These are phyloP conservation scores for Ehretia macrophylla DNA, from an alignment of 257 asterid species.

Conservation along the genomic window DNA sequence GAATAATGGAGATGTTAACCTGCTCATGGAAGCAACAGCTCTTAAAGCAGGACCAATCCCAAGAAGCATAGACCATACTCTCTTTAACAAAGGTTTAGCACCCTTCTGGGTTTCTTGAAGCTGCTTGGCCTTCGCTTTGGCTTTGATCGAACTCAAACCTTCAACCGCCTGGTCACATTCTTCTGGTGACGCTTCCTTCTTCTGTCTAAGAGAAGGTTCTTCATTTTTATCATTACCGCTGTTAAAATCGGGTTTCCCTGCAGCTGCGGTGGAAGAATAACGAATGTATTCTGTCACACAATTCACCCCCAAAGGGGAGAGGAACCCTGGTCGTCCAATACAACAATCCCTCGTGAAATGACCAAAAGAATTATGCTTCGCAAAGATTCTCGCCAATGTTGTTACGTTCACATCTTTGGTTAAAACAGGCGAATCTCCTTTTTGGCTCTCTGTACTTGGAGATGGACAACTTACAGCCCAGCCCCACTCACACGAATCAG, in stretches of 20 bases:
- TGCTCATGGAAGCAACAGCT: constrained; percentile 93
- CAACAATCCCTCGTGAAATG: constrained; percentile 27
- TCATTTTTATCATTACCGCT: constrained; percentile 48
- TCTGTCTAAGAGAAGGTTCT: constrained; percentile 50
- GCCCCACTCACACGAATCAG: constrained; percentile 39
- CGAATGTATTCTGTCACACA: constrained; percentile 43
- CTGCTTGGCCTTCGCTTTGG: constrained; percentile 86
- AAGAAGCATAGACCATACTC: constrained; percentile 63
- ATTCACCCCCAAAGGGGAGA: constrained; percentile 38
- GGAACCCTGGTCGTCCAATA: constrained; percentile 32
- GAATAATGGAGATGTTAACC: constrained; percentile 38
- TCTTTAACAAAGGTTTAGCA: constrained; percentile 51
- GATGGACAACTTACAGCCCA: constrained; percentile 33
- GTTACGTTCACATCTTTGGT: constrained; percentile 23
- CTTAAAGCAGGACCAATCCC: constrained; percentile 97
- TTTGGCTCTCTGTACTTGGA: constrained; percentile 27
- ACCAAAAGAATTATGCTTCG: constrained; percentile 22
- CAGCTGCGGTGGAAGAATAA: constrained; percentile 60
- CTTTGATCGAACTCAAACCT: constrained; percentile 84
- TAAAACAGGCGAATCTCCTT: constrained; percentile 24
- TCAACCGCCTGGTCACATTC: constrained; percentile 98
- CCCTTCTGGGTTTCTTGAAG: constrained; percentile 72
- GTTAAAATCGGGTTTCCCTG: constrained; percentile 52
- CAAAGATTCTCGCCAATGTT: constrained; percentile 21
- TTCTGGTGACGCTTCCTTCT: constrained; percentile 95